Evolutionary conservation across 1,284 basidiomycete genomes (phyloP), one percentile per base, ranked within the genome.

Genomic region (Ustilago sp.): DNA sequence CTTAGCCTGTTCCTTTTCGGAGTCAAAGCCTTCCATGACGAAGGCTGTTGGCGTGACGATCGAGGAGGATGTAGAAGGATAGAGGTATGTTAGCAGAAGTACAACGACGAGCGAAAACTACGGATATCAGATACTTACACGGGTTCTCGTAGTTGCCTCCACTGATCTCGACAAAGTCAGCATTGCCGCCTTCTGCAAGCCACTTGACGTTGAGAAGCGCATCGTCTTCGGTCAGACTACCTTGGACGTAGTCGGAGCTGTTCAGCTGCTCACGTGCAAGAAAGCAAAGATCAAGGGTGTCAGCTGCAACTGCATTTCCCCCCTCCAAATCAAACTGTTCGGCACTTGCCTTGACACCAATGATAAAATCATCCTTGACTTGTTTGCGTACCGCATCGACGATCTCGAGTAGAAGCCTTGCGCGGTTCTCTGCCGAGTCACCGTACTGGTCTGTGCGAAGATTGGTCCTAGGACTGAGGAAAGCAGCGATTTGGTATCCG

Each of bases 101-200:
- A 34, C 48, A 5, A 31, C 15, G 9, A 38, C 32, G 50, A 31
- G 7, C 13, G n/a, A 34, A 8, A 15, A 1, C 11, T 7, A 50
- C 47, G 3, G 23, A 28, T 28, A 28, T 28, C 13, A 15, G 4
- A 28, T 48, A 61, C 88, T 45, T 80, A 92, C 92, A 90, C 75
- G 93, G 92, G 32, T 89, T 90, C 83, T 94, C 93, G 80, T 95
- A 95, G 82, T 92, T 92, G 2, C 94, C 94, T 4, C 94, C 94
- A 73, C 92, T 93, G 68, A 95, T 90, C 86, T 95, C 93, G 59
- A 95, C 91, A 84, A 94, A 93, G 85, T 94, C 94, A 1, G 94
- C 85, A 12, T 87, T 86, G 0, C 88, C 88, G 89, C 92, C 93
- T 32, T 87, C 86, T 0, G 91, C 90, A 47, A 95, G 90, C 64